Percentiles rank a stretch among this genome's conserved stretches.
Evolutionary conservation across 2,329 filamentous ascomycete species (phyloP).

Genomic region (Fusarium palustre): DNA sequence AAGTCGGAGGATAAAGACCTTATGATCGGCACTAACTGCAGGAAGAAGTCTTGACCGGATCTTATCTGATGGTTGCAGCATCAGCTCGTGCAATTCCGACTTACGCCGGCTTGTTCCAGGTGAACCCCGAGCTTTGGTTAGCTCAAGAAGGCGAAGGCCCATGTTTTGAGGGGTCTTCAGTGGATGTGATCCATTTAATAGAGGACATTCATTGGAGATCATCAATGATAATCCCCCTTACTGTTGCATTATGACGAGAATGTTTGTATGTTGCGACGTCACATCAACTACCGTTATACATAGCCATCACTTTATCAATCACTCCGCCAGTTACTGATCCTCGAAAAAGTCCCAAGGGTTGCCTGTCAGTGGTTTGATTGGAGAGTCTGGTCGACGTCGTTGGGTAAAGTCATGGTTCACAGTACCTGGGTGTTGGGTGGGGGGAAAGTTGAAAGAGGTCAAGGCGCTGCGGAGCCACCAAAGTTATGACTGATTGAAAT

Average conservation of each 20-base stretch:
- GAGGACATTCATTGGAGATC: slow-evolving; percentile 21
- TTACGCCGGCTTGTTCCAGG: slow-evolving; percentile 30
- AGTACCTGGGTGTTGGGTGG: slow-evolving; percentile 8
- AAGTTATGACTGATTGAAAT: slow-evolving; percentile 31
- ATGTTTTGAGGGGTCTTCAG: slow-evolving; percentile 24
- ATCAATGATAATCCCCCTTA: slow-evolving; percentile 11
- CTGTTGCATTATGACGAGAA: slow-evolving; percentile 25
- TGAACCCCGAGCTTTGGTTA: slow-evolving; percentile 26
- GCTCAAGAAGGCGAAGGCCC: slow-evolving; percentile 9
- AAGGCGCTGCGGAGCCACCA: slow-evolving; percentile 24
- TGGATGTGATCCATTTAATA: slow-evolving; percentile 19
- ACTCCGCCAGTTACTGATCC: not conserved
- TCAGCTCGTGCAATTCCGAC: slow-evolving; percentile 39
- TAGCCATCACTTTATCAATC: not conserved
- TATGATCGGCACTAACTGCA: slow-evolving; percentile 18
- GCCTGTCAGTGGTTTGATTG: not conserved
- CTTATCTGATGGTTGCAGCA: slow-evolving; percentile 26
- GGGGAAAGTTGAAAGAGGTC: slow-evolving; percentile 1
- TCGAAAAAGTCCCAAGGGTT: not conserved
- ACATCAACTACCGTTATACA: slow-evolving; percentile 12
- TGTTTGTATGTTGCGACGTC: slow-evolving; percentile 7
- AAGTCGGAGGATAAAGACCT: slow-evolving; percentile 41
- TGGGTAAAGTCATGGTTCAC: not conserved
- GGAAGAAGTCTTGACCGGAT: slow-evolving; percentile 23
- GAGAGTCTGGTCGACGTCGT: slow-evolving; percentile 3